Conservation (phyloP, 2,329 filamentous ascomycete genomes). For the Venturiaceae sp. region DNA sequence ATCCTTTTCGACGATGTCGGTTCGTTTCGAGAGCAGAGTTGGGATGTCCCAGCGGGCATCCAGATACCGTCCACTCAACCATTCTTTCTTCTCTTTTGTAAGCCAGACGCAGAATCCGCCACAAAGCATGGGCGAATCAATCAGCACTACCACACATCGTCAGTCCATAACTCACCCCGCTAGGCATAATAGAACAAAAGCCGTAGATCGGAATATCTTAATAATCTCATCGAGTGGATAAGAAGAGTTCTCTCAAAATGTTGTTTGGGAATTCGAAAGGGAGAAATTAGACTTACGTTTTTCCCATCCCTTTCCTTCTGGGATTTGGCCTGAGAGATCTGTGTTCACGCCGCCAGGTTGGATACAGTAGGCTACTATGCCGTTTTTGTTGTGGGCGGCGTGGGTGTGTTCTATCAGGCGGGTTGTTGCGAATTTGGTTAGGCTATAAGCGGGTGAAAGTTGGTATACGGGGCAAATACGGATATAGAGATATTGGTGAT, state of each 20-base stretch:
- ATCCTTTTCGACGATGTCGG: conserved; percentile 1
- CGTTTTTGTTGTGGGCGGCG: conserved; percentile 25
- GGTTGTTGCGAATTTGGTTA: conserved; percentile 7
- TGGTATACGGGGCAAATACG: no score
- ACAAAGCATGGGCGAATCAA: conserved; percentile 3
- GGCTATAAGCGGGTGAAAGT: no score
- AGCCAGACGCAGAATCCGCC: conserved; percentile 4
- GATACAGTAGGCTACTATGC: conserved; percentile 15
- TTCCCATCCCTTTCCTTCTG: conserved; percentile 8
- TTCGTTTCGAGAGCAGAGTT: background rate
- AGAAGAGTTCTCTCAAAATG: no score
- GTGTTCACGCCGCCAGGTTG: conserved; percentile 21
- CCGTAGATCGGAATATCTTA: no score
- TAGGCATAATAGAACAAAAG: no score
- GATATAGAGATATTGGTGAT: background rate
- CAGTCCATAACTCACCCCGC: no score
- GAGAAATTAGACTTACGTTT: background rate
- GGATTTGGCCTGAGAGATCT: conserved; percentile 3
- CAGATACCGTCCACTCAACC: conserved; percentile 5
- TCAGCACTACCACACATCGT: background rate
- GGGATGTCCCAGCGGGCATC: conserved; percentile 6
- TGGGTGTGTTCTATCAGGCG: conserved; percentile 31
- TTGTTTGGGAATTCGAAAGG: no score
- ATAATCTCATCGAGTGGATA: background rate
- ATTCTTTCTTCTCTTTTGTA: conserved; percentile 3